Percentiles rank a stretch among this genome's conserved stretches.
phyloP scores from a whole-genome alignment of 2,329 filamentous ascomycete genomes.

The Cercospora zeina region DNA sequence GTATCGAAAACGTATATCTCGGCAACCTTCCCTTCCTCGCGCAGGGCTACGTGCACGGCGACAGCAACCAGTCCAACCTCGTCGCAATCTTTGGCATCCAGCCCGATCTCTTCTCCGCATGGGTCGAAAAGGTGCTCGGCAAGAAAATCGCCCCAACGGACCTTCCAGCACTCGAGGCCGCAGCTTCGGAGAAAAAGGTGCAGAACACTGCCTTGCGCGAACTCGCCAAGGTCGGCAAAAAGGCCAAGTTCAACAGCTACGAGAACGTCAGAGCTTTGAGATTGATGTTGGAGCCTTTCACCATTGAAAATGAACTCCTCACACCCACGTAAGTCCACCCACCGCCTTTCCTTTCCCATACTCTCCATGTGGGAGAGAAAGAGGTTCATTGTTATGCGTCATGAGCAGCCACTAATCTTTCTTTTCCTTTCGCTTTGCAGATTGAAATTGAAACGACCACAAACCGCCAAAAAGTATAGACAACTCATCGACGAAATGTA shows the following conservation, averaged over 20 bases:
- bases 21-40: constrained; percentile 75
- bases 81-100: constrained; percentile 88
- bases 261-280: constrained; percentile 76
- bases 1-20: constrained; percentile 91
- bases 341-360: not conserved
- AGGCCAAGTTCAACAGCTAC: constrained; percentile 87
- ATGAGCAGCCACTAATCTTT: not conserved
- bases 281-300: constrained; percentile 85
- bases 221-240: constrained; percentile 74
- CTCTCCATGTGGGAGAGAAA: too few relatives aligned
- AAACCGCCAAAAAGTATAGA: constrained; percentile 63
- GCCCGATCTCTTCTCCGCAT: constrained; percentile 77
- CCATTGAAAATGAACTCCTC: constrained; percentile 85
- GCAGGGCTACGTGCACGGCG: constrained; percentile 87
- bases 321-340: constrained; percentile 88
- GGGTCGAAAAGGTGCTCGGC: constrained; percentile 74
- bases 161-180: constrained; percentile 64
- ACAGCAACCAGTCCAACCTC: constrained; percentile 75
- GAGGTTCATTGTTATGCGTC: not conserved
- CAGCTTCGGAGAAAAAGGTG: constrained; percentile 68
- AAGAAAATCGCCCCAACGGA: constrained; percentile 63
- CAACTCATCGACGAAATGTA: constrained; percentile 62
- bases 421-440: constrained; percentile 42
- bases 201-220: constrained; percentile 73
- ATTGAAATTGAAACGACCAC: constrained; percentile 70